Evolutionary conservation across 139 green algal genomes (phyloP), one percentile per base, ranked within the genome.

Genomic region (Volvox africanus): DNA sequence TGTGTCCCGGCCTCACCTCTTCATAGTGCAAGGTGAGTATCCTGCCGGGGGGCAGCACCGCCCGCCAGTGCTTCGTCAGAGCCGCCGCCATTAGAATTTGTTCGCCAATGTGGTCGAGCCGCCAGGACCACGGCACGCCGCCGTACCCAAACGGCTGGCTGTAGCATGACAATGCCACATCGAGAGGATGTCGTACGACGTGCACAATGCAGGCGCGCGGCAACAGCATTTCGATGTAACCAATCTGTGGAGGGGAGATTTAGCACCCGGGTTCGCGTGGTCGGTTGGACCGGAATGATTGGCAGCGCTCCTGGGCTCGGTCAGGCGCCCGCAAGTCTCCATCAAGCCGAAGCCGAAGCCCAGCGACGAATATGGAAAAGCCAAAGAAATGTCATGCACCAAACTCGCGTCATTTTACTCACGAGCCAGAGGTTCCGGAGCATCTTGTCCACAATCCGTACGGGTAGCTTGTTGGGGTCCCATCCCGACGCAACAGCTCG

Each of bases 371-470:
- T n/a, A n/a, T n/a, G n/a, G n/a, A n/a, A n/a, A 32, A 32, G 24
- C 18, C 18, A 16, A n/a, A 82, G 3, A 17, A 61, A 61, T 61
- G 14, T 21, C 33, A 9, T 62, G 77, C 33, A 62, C 26, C 18
- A 35, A 21, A 21, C 33, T 82, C 32, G 28, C 26, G 18, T 36
- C 44, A 14, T 26, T 19, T 28, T 9, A 78, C 94, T 93, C 78
- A 96, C 76, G 67, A 95, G 93, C 94, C 93, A 97, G 44, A 94
- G 65, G 94, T 97, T 97, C 61, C 94, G 95, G 90, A 98, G 95
- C 96, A 97, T 98, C 93, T 98, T 98, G 94, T 98, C 96, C 50
- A 98, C 96, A 16, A 97, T 93, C 24, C 93, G 87, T 26, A 55
- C 82, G 28, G 55, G 79, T 28, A 55, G 69, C 2, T 69, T 33